Base-by-base conservation (phyloP, 352 stramenopile genomes). In the Hyaloperonospora brassicae region DNA sequence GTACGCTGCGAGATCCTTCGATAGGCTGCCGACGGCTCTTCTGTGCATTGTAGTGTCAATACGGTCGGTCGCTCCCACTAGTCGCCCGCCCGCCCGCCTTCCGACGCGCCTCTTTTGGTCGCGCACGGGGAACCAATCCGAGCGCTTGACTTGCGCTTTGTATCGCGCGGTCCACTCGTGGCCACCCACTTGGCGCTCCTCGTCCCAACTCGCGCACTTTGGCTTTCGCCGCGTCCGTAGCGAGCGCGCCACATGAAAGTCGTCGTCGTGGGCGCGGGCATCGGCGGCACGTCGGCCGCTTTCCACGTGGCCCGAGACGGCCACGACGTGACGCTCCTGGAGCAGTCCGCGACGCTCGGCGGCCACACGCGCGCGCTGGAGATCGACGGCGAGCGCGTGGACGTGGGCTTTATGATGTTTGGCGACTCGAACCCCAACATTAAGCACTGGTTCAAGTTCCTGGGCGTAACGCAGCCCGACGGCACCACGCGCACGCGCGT, bases 401-500 rank as follows among this genome's bases (percentile, higher is more conserved):
- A 93, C 61, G 77, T 93, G 36, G 83, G 83, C 61, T 93, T 93
- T 67, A 93, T 93, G 83, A 93, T 93, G 83, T 93, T 88, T 48
- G 83, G 83, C 23, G 83, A 93, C 62, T 93, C 83, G 64, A 93
- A 93, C 71, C 83, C 83, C 46, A 93, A 93, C 73, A 93, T 93
- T 60, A 93, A 93, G 68, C 76, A 84, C 50, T 93, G 83, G 83
- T 93, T 93, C 66, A 84, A 89, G 68, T 81, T 73, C 41, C 80
- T 93, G 34, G 83, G 83, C 45, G 69, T 93, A 61, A 93, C 83
- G 25, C 64, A 93, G 56, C 75, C 82, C n/a, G 68, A 93, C 52
- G 83, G 83, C 45, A 91, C 83, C 51, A 93, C 83, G 39, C 84
- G 84, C 55, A 91, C 84, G 72, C 80, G 80, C 57, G 91, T 93